A percentile compares a stretch with the other conserved stretches of the same genome.
These are phyloP conservation scores for Murraya koenigii DNA, from an alignment of 345 rosid genomes.

Conservation along the genomic window DNA sequence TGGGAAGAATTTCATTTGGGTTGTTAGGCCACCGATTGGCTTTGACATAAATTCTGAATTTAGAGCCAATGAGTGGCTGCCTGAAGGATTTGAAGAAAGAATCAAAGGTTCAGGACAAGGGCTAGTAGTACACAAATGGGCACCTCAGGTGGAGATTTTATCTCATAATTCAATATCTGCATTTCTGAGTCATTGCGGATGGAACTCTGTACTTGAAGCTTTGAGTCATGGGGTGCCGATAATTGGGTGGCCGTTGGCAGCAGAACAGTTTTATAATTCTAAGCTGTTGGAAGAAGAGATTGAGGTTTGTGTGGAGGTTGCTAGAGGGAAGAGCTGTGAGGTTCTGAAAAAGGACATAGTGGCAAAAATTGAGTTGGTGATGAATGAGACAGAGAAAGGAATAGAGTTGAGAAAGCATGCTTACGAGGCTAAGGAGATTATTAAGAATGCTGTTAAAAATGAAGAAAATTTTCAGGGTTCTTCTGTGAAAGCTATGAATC, in stretches of 20 bases:
- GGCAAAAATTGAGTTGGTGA: constrained; percentile 48
- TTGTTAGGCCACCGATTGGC: constrained; percentile 28
- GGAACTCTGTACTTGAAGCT: constrained; percentile 39
- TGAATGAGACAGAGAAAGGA: constrained; percentile 47
- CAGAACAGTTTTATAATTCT: constrained; percentile 31
- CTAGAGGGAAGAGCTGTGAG: constrained; percentile 20
- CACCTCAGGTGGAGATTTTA: constrained; percentile 33
- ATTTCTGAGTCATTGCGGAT: constrained; percentile 38
- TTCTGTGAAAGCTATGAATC: constrained; percentile 35
- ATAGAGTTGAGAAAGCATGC: constrained; percentile 45
- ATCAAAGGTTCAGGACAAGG: constrained; percentile 14
- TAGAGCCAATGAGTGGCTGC: constrained; percentile 26
- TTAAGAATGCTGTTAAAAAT: constrained; percentile 30
- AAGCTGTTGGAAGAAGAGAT: constrained; percentile 25
- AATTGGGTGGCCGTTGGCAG: constrained; percentile 29
- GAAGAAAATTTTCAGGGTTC: constrained; percentile 25
- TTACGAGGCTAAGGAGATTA: constrained; percentile 28
- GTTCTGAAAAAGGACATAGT: constrained; percentile 34
- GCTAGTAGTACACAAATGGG: constrained; percentile 29
- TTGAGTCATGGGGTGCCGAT: constrained; percentile 26
- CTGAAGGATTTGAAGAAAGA: constrained; percentile 30
- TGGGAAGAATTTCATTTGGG: constrained; percentile 30
- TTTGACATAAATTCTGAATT: constrained; percentile 33
- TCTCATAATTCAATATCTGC: constrained; percentile 23
- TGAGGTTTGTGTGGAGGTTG: constrained; percentile 31